phyloP scores from a whole-genome alignment of 2,329 filamentous ascomycete species.

The Penicillium sp. region DNA sequence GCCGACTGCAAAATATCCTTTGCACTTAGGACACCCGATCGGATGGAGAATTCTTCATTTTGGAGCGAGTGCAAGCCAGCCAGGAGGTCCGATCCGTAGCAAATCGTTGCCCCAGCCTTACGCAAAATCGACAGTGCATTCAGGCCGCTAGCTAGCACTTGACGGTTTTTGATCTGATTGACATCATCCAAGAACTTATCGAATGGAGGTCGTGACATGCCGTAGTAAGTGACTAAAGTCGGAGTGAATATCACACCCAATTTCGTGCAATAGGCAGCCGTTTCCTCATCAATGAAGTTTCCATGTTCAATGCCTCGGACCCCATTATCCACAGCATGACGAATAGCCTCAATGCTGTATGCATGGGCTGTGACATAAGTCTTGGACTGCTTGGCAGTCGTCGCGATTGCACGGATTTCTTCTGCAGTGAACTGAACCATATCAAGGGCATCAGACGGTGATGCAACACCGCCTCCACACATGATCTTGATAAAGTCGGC shows the following conservation, averaged over 20 bases:
- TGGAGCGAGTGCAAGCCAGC: constrained; percentile 33
- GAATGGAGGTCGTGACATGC: constrained; percentile 32
- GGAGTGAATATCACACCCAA: constrained; percentile 52
- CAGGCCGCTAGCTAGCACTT: constrained; percentile 49
- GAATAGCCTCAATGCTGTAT: constrained; percentile 55
- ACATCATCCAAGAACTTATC: constrained; percentile 2
- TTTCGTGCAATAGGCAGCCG: constrained; percentile 49
- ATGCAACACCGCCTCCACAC: constrained; percentile 57
- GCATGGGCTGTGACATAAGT: constrained; percentile 59
- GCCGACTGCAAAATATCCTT: constrained; percentile 50
- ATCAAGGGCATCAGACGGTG: constrained; percentile 53
- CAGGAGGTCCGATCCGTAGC: constrained; percentile 56
- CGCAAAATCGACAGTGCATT: constrained; percentile 47
- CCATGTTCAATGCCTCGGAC: constrained; percentile 56
- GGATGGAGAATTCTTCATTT: constrained; percentile 48
- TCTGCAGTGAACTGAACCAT: constrained; percentile 56
- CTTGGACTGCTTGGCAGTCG: constrained; percentile 48
- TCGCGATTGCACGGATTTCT: constrained; percentile 55
- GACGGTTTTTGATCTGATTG: constrained; percentile 46
- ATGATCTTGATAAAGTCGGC: constrained; percentile 64
- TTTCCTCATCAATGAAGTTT: constrained; percentile 44
- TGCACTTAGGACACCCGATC: constrained; percentile 41
- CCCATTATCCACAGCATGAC: constrained; percentile 55
- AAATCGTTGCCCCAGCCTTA: constrained; percentile 55
- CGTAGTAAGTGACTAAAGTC: constrained; percentile 41